Evolutionary conservation across 1,284 basidiomycete genomes (phyloP).

Genomic region (Erythrobasidium hasegawianum): DNA sequence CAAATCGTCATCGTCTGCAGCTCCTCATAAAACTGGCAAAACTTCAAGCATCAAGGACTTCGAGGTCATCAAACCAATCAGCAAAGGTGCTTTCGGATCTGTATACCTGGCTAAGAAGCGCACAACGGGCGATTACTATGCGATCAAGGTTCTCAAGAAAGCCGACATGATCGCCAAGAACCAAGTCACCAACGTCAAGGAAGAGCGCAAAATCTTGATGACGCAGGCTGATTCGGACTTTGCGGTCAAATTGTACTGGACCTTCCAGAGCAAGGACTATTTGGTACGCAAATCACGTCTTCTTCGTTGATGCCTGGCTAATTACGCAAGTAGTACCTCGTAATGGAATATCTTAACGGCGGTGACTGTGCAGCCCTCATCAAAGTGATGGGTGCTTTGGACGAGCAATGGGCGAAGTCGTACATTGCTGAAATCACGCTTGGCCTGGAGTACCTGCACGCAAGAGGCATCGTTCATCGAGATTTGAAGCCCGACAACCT

Average conservation of each 20-base stretch:
- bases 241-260: conserved; percentile 54
- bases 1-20: conserved; percentile 1
- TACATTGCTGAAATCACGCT: conserved; percentile 95
- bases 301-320: background rate
- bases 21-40: conserved; percentile 48
- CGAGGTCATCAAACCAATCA: conserved; percentile 98
- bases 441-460: conserved; percentile 91
- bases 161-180: conserved; percentile 99
- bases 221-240: conserved; percentile 99
- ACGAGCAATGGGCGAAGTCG: conserved; percentile 94
- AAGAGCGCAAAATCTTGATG: conserved; percentile 99
- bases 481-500: conserved; percentile 98
- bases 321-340: conserved; percentile 46
- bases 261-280: conserved; percentile 52
- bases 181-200: conserved; percentile 99
- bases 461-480: conserved; percentile 91
- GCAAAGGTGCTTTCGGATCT: conserved; percentile 96
- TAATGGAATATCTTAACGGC: conserved; percentile 64
- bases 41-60: conserved; percentile 98
- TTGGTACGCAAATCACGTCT: conserved; percentile 35
- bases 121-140: conserved; percentile 95
- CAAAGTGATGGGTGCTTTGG: conserved; percentile 87
- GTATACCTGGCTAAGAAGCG: conserved; percentile 98
- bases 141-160: conserved; percentile 98
- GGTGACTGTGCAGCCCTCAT: conserved; percentile 95